A percentile compares a stretch with the other conserved stretches of the same genome.
These are phyloP conservation scores for Colletotrichum australisinense DNA, from an alignment of 2,329 filamentous ascomycete species.

Conservation along the genomic window DNA sequence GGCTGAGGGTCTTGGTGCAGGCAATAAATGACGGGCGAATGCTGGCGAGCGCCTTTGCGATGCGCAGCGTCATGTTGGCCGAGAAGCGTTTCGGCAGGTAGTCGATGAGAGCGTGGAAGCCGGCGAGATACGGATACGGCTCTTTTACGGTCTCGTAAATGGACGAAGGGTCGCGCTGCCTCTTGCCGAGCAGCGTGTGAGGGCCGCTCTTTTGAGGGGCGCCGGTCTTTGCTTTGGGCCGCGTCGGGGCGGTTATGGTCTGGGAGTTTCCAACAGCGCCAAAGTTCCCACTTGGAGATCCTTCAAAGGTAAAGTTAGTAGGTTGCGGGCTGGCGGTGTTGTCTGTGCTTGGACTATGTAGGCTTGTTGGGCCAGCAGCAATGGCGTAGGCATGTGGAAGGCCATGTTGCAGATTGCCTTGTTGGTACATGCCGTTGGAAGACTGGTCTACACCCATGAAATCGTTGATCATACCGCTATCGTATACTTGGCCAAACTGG, in stretches of 20 bases:
- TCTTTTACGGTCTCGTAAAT: constrained; percentile 92
- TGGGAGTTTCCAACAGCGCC: constrained; percentile 35
- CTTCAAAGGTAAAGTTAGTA: constrained; percentile 64
- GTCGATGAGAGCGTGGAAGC: constrained; percentile 88
- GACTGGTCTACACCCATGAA: constrained; percentile 64
- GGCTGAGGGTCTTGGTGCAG: constrained; percentile 87
- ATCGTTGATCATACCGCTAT: constrained; percentile 63
- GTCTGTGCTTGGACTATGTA: constrained; percentile 74
- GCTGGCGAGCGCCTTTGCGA: constrained; percentile 87
- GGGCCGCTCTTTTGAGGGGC: constrained; percentile 54
- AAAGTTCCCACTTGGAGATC: constrained; percentile 55
- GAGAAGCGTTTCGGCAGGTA: constrained; percentile 84
- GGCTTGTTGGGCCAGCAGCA: constrained; percentile 69
- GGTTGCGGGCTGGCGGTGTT: constrained; percentile 70
- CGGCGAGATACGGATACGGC: constrained; percentile 90
- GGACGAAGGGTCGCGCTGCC: constrained; percentile 78
- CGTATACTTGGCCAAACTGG: constrained; percentile 62
- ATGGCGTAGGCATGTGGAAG: constrained; percentile 75
- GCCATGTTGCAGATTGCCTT: constrained; percentile 71
- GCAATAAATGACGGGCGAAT: constrained; percentile 95
- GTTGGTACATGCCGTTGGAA: constrained; percentile 60
- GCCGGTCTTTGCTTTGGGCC: constrained; percentile 57
- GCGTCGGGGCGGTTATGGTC: constrained; percentile 44
- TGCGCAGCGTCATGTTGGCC: constrained; percentile 80
- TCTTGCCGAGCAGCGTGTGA: constrained; percentile 67